phyloP scores from a whole-genome alignment of 805 yeast species.

The Clavispora fructus region DNA sequence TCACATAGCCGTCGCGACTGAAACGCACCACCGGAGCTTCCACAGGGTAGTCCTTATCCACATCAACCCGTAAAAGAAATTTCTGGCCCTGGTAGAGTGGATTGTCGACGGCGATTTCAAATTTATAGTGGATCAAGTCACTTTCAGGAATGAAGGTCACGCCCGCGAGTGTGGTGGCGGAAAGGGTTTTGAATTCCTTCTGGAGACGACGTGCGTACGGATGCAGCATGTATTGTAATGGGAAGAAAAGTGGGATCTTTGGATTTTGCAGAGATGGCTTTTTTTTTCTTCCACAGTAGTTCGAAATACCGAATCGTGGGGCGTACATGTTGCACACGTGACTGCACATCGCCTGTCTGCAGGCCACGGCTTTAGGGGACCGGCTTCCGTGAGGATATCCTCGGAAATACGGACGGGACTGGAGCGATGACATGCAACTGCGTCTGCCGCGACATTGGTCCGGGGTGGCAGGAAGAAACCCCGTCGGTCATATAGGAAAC shows the following conservation, averaged over 20 bases:
- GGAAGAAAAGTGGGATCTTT: not conserved
- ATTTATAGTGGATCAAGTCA: slow-evolving; percentile 6
- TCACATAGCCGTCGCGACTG: slow-evolving; percentile 9
- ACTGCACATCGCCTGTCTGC: not conserved
- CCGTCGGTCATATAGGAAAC: too few species aligned
- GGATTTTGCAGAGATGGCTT: not conserved
- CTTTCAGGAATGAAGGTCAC: slow-evolving; percentile 7
- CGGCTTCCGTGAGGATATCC: not conserved
- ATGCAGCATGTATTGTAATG: slow-evolving; percentile 7
- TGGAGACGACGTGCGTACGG: slow-evolving; percentile 12
- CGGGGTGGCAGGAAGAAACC: too few species aligned
- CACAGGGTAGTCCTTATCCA: slow-evolving; percentile 12
- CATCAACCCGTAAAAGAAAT: slow-evolving; percentile 6
- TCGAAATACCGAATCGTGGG: slow-evolving; percentile 1
- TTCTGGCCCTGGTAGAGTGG: slow-evolving; percentile 6
- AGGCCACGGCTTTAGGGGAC: not conserved
- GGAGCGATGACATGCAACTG: not conserved
- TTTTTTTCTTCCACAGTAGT: not conserved
- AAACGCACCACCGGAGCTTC: slow-evolving; percentile 14
- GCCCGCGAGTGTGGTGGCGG: slow-evolving; percentile 4
- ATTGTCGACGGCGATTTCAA: slow-evolving; percentile 6
- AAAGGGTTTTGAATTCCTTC: slow-evolving; percentile 9
- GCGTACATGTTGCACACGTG: not conserved
- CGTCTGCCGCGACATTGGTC: not conserved
- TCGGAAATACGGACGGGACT: not conserved